Evolutionary conservation across 257 asterid species (phyloP).

Genomic region (Catharanthus roseus): DNA sequence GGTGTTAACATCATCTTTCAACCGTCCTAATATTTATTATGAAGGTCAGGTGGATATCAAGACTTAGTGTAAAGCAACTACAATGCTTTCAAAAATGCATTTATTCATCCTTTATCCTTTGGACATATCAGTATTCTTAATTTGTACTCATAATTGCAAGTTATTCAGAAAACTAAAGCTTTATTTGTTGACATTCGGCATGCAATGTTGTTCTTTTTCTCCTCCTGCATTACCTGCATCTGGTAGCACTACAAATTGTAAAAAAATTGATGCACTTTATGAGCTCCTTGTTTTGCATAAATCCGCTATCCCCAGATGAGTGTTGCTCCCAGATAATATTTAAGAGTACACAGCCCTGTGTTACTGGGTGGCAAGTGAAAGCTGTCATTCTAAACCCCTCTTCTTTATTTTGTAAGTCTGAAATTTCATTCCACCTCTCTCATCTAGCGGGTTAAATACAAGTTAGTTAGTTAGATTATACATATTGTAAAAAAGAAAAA

Average conservation of each 20-base stretch:
- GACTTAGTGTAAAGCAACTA: slow-evolving; percentile 14
- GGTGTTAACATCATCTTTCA: slow-evolving; percentile 85
- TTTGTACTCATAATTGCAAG: neutral
- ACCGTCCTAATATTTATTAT: slow-evolving; percentile 86
- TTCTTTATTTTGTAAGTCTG: neutral
- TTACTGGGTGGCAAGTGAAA: neutral
- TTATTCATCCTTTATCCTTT: neutral
- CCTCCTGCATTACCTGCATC: neutral
- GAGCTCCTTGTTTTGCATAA: neutral
- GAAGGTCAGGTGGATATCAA: slow-evolving; percentile 54
- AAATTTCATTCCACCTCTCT: neutral
- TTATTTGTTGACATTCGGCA: neutral
- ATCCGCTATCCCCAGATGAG: neutral
- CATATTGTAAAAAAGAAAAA: neutral
- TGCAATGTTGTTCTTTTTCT: neutral
- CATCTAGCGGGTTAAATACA: neutral
- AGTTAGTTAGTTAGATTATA: neutral
- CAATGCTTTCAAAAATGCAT: neutral
- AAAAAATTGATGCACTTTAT: neutral
- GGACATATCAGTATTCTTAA: neutral
- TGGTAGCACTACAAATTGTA: neutral
- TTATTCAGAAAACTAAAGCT: neutral
- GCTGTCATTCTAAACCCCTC: neutral
- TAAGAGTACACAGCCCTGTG: neutral
- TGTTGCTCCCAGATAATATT: neutral